Evolutionary conservation across 257 asterid species (phyloP), one percentile per base, ranked within the genome.

Genomic region (Handroanthus guayacan): DNA sequence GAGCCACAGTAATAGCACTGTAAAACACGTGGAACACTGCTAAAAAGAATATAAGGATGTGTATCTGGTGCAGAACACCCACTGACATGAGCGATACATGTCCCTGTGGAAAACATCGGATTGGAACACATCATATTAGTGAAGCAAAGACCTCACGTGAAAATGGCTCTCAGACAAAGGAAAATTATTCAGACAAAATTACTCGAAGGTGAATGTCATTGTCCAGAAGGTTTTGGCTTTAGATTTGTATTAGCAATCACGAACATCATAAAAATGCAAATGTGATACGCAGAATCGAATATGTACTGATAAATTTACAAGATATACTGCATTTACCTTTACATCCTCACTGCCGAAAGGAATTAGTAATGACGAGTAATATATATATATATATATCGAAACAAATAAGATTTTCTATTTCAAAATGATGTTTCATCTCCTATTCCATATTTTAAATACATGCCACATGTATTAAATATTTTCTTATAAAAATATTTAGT

Each of bases 41-140:
- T 82, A 95, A 84, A 82, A 92, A 95, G 92, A 95, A 92, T 72
- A 95, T 86, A 60, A 95, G 97, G 67, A 95, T 91, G 86, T 95
- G 99, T 73, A 95, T 78, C 86, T 93, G 97, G 83, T 95, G 99
- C 71, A 95, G 85, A 74, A 88, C 97, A 64, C 89, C 89, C 68
- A 90, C 92, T 39, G 96, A 74, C 69, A 92, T 83, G 41, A 94
- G 91, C 3, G 92, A 44, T 38, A 82, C 89, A 2, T 38, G 41
- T 41, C 89, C 97, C 97, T 94, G 89, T 44, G 14, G 62, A 72
- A 77, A 78, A 71, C 18, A 45, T 44, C 52, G 72, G 57, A 78
- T 75, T 45, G 62, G n/a, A n/a, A n/a, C n/a, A n/a, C n/a, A n/a
- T n/a, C n/a, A n/a, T n/a, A n/a, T n/a, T n/a, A n/a, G 74, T 43